Conservation (phyloP, 345 rosid genomes). For the Syzygium grande region DNA sequence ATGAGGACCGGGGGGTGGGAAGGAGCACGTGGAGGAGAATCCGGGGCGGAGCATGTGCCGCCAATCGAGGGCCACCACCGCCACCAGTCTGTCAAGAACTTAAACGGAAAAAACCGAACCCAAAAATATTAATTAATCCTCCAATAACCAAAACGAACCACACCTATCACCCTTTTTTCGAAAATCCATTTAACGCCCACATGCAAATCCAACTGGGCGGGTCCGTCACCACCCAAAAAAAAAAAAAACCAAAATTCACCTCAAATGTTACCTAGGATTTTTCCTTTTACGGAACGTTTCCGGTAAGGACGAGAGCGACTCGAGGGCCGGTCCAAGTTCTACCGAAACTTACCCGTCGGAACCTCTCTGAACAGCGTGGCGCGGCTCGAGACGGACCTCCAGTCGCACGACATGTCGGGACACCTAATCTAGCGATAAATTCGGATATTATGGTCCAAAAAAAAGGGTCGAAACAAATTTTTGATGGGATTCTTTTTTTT, state of each 20-base stretch:
- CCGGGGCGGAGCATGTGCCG: background rate
- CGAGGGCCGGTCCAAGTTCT: background rate
- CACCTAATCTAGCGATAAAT: background rate
- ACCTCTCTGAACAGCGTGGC: no score
- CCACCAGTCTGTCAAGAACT: background rate
- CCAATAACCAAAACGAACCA: background rate
- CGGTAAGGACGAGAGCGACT: no score
- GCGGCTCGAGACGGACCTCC: no score
- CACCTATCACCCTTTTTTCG: background rate
- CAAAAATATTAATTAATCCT: background rate
- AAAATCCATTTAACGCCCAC: background rate
- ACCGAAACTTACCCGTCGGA: background rate
- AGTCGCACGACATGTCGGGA: no score
- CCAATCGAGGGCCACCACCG: background rate
- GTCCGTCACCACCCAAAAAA: background rate
- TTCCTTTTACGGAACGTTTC: background rate
- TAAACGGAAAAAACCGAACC: background rate
- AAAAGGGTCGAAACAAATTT: no score
- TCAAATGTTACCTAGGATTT: background rate
- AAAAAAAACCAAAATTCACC: background rate
- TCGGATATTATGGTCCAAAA: background rate
- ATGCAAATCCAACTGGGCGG: background rate
- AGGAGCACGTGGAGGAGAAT: background rate
- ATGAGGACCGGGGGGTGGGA: background rate
- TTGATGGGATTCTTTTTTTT: background rate